Conservation (phyloP, 2,329 filamentous ascomycete species). For the Helminthosporium solani region DNA sequence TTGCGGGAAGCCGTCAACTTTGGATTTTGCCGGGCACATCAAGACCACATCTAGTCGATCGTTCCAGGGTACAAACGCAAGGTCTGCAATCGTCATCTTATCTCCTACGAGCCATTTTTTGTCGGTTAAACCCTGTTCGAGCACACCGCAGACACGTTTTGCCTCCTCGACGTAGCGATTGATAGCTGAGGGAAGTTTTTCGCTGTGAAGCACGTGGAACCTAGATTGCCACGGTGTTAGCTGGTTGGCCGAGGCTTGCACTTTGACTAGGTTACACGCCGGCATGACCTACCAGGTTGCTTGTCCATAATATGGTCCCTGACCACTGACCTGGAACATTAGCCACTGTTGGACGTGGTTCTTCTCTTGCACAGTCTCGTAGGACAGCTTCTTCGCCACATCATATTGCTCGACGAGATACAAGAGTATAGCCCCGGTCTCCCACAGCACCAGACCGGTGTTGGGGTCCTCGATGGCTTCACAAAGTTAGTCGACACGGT, state of each 20-base stretch:
- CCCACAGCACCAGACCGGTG: conserved; percentile 42
- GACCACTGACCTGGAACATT: conserved; percentile 37
- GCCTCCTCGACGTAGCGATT: conserved; percentile 50
- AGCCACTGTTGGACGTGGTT: conserved; percentile 31
- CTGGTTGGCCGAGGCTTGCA: not conserved
- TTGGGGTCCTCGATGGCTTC: conserved; percentile 47
- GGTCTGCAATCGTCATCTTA: conserved; percentile 47
- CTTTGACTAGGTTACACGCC: not conserved
- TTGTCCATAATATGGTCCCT: conserved; percentile 47
- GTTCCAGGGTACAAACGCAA: conserved; percentile 45
- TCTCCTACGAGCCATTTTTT: conserved; percentile 47
- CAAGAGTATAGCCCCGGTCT: conserved; percentile 44
- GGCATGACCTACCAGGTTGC: conserved; percentile 35
- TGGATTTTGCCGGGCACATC: conserved; percentile 10
- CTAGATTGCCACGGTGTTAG: not conserved
- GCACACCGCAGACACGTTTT: conserved; percentile 47
- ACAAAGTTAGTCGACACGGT: not conserved
- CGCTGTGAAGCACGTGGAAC: conserved; percentile 38
- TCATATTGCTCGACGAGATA: conserved; percentile 44
- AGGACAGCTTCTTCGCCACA: conserved; percentile 25
- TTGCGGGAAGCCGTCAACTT: conserved; percentile 15
- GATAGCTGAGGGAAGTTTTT: conserved; percentile 46
- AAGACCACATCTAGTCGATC: conserved; percentile 19
- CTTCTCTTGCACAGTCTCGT: conserved; percentile 22
- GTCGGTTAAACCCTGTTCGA: conserved; percentile 38